These are phyloP conservation scores for Candida dendrica DNA, from an alignment of 805 yeast genomes.

Conservation along the genomic window DNA sequence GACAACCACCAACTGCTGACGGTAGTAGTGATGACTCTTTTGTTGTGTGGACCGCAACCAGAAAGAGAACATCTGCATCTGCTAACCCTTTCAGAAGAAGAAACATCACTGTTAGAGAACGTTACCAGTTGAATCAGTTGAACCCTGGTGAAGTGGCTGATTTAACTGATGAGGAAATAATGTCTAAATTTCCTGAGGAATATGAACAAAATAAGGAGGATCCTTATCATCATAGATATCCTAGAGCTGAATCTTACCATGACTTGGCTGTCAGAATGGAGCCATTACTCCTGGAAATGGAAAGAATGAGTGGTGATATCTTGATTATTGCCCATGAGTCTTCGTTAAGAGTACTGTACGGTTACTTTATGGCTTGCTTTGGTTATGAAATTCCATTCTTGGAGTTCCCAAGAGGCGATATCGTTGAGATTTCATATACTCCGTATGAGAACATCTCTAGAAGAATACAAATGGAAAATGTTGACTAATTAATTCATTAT, in stretches of 20 bases:
- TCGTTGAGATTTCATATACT: conserved; percentile 80
- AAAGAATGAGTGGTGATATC: conserved; percentile 81
- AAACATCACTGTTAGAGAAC: conserved; percentile 61
- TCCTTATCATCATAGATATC: conserved; percentile 89
- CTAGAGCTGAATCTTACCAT: conserved; percentile 92
- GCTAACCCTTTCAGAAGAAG: conserved; percentile 58
- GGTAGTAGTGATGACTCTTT: conserved; percentile 55
- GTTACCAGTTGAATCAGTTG: conserved; percentile 79
- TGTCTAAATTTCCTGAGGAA: conserved; percentile 58
- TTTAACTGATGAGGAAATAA: conserved; percentile 53
- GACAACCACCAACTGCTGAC: conserved; percentile 40
- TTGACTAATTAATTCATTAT: conserved; percentile 1
- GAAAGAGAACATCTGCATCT: conserved; percentile 76
- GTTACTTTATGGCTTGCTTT: conserved; percentile 89
- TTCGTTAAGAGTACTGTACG: conserved; percentile 81
- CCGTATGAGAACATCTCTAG: conserved; percentile 74
- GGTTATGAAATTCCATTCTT: conserved; percentile 80
- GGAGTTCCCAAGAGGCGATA: conserved; percentile 71
- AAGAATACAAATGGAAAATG: conserved; percentile 32
- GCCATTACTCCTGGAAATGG: conserved; percentile 89
- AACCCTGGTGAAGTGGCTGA: conserved; percentile 86
- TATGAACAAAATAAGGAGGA: conserved; percentile 58
- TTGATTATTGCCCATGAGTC: conserved; percentile 91
- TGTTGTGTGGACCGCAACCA: conserved; percentile 93
- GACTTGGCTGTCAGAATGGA: conserved; percentile 93